These are phyloP conservation scores for Vitellaria paradoxa DNA, from an alignment of 179 eudicot species.

Conservation along the genomic window DNA sequence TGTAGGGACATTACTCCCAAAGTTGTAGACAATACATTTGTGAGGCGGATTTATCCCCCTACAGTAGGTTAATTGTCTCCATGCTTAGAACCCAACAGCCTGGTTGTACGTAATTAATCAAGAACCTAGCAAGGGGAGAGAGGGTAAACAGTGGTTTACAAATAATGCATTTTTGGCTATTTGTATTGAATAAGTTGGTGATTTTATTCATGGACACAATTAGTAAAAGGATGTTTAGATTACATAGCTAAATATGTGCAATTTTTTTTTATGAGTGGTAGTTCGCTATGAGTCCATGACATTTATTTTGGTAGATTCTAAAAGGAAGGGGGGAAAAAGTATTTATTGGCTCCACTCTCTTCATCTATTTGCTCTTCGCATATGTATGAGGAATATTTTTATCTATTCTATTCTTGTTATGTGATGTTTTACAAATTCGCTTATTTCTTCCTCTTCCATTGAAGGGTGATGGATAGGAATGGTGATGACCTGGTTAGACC, in stretches of 20 bases:
- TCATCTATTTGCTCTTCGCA: not conserved
- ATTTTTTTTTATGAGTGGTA: not conserved
- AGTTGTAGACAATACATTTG: too few relatives aligned
- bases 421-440: not conserved
- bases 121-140: not conserved
- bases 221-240: not conserved
- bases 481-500: not conserved
- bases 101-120: not conserved
- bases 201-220: not conserved
- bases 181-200: not conserved
- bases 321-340: too few relatives aligned
- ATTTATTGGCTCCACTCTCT: not conserved
- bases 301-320: not conserved
- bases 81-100: not conserved
- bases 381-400: not conserved
- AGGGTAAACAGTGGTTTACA: not conserved
- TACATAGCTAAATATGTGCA: not conserved
- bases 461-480: conserved; percentile 14
- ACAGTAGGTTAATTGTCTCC: not conserved
- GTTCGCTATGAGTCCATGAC: not conserved
- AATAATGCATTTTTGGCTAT: not conserved
- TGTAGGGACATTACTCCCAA: too few relatives aligned
- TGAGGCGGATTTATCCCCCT: too few relatives aligned
- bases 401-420: not conserved
- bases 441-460: conserved; percentile 6